phyloP scores from a whole-genome alignment of 352 stramenopile species.

The Globisporangium perplexum region DNA sequence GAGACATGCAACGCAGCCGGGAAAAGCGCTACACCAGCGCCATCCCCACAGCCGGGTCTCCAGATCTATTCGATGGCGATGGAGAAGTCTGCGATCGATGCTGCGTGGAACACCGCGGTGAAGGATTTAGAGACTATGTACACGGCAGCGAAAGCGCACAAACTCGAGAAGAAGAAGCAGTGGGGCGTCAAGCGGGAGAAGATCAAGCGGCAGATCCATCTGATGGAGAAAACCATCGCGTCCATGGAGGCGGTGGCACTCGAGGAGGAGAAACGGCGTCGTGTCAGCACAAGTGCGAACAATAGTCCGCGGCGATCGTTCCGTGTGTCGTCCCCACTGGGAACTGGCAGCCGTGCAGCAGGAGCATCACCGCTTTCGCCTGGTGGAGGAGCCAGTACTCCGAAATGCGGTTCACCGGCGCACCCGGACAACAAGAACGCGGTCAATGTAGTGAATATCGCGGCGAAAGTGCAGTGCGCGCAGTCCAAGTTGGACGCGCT shows the following conservation, averaged over 20 bases:
- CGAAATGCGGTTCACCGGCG: background rate
- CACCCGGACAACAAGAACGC: constrained; percentile 21
- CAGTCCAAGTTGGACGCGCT: constrained; percentile 70
- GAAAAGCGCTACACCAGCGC: background rate
- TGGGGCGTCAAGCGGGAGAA: constrained; percentile 64
- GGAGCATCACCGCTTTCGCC: constrained; percentile 7
- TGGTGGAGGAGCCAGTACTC: background rate
- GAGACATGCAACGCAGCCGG: background rate
- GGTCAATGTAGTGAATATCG: constrained; percentile 44
- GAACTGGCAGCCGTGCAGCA: background rate
- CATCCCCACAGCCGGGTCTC: constrained; percentile 2
- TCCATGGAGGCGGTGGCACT: constrained; percentile 54
- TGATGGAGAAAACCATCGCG: constrained; percentile 64
- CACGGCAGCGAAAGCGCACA: constrained; percentile 33
- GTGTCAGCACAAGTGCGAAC: constrained; percentile 24
- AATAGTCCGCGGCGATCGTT: constrained; percentile 18
- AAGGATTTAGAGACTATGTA: constrained; percentile 51
- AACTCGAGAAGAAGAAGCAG: constrained; percentile 31
- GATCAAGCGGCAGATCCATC: constrained; percentile 56
- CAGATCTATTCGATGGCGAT: constrained; percentile 35
- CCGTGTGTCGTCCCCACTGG: constrained; percentile 8
- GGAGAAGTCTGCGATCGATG: constrained; percentile 46
- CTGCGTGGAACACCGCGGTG: constrained; percentile 40
- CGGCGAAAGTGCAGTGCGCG: constrained; percentile 47
- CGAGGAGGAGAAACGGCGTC: constrained; percentile 40